Base-by-base conservation (phyloP, 2,329 filamentous ascomycete species). In the Ciborinia camelliae region DNA sequence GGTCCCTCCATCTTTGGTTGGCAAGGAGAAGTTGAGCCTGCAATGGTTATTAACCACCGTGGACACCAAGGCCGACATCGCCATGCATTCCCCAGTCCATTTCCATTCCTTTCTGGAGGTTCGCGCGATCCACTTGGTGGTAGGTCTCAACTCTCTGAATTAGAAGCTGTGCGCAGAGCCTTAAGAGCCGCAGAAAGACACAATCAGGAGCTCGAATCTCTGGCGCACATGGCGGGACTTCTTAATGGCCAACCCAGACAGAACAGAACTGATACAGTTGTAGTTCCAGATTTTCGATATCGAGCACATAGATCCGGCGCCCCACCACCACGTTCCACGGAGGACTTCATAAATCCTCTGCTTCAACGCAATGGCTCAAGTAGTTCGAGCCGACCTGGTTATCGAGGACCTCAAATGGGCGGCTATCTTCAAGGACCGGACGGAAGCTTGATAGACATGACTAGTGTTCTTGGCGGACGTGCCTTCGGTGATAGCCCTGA, bases 311-410 rank as follows among this genome's bases (percentile, higher is more conserved):
- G 85, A 64, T 76, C 82, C 62, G 81, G 81, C 54, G 81, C 80
- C 41, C 67, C 70, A 47, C 67, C 78, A 26, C 80, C 83, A 39
- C 78, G 84, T 61, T 82, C 84, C 64, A 81, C 81, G 35, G 92
- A 97, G 69, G 93, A 97, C 74, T 92, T 92, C 4, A 82, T 87
- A 28, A 97, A 98, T 73, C 94, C 94, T 51, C 81, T 98, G 15
- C 85, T 98, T 62, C 89, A 92, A 69, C 88, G 91, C 64, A 76
- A 77, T 53, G 77, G 67, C 54, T 59, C 67, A 45, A 62, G 74
- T 55, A 78, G 79, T 28, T 72, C 77, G 32, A 76, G 74, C 30
- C 78, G 79, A 64, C 82, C 86, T 23, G 73, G 73, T 41, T 73
- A 81, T 10, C 83, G 84, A 55, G 78, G 79, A 52, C 76, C 78